phyloP scores from a whole-genome alignment of 352 stramenopile genomes.

The Phytopythium delawarense region DNA sequence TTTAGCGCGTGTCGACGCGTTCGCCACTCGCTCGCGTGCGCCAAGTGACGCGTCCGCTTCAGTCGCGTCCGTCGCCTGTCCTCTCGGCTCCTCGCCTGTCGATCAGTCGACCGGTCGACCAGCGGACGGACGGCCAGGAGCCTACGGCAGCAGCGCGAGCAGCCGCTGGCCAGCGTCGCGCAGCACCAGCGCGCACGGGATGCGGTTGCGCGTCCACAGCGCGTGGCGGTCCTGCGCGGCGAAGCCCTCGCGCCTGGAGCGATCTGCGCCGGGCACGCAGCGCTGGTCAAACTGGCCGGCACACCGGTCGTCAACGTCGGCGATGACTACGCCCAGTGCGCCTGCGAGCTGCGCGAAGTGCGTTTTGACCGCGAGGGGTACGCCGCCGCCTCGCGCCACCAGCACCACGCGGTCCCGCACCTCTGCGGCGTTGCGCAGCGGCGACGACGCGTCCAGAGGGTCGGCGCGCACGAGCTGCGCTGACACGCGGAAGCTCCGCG shows the following conservation, averaged over 20 bases:
- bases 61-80: neutral
- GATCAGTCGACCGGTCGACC: neutral
- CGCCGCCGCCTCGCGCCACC: conserved; percentile 31
- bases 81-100: neutral
- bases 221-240: conserved; percentile 40
- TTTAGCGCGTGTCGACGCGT: neutral
- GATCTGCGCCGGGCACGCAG: conserved; percentile 58
- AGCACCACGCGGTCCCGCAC: conserved; percentile 61
- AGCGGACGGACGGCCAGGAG: neutral
- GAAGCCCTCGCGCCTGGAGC: conserved; percentile 51
- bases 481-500: conserved; percentile 58
- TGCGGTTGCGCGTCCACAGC: conserved; percentile 51
- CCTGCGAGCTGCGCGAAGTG: conserved; percentile 58
- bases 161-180: conserved; percentile 29
- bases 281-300: conserved; percentile 52
- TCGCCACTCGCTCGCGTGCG: neutral
- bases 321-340: conserved; percentile 61
- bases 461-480: conserved; percentile 62
- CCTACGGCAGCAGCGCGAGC: conserved; percentile 14
- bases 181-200: conserved; percentile 55
- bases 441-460: conserved; percentile 44
- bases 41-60: neutral
- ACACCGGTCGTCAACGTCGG: conserved; percentile 43
- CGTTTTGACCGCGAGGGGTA: conserved; percentile 69
- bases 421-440: conserved; percentile 41